phyloP scores from a whole-genome alignment of 805 yeast genomes.

The Myxozyma neotropica region DNA sequence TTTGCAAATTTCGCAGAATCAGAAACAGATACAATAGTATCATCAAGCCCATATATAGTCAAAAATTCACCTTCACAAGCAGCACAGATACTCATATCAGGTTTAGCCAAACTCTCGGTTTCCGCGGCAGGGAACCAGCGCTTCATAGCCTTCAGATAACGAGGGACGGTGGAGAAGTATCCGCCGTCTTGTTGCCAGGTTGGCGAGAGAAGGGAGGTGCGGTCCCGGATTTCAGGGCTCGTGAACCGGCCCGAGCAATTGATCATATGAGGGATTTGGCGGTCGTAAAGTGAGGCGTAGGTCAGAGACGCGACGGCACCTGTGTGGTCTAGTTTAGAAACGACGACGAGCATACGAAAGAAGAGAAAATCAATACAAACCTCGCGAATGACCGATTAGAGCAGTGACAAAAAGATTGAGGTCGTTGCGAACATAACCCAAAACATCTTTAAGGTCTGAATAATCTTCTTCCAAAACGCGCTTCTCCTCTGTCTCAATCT shows the following conservation, averaged over 20 bases:
- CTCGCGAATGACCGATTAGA: conserved; percentile 79
- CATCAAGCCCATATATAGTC: conserved; percentile 72
- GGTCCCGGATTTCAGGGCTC: conserved; percentile 50
- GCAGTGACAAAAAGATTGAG: conserved; percentile 53
- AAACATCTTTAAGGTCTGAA: conserved; percentile 61
- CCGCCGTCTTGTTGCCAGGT: conserved; percentile 50
- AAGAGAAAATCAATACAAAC: conserved; percentile 39
- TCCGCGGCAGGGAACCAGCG: conserved; percentile 55
- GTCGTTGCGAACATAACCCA: conserved; percentile 41
- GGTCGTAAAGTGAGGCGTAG: conserved; percentile 58
- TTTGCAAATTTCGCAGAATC: conserved; percentile 66
- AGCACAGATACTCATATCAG: conserved; percentile 50
- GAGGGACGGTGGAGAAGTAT: conserved; percentile 46
- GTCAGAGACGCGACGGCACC: conserved; percentile 65
- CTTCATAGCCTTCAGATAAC: conserved; percentile 53
- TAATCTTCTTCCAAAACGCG: conserved; percentile 65
- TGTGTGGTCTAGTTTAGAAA: background rate
- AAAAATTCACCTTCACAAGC: conserved; percentile 55
- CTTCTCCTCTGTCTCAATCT: conserved; percentile 43
- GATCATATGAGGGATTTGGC: conserved; percentile 63
- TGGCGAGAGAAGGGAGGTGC: conserved; percentile 44
- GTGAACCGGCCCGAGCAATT: conserved; percentile 74
- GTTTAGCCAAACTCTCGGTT: conserved; percentile 51
- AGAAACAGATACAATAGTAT: conserved; percentile 62
- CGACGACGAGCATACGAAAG: background rate